phyloP scores from a whole-genome alignment of 2,329 filamentous ascomycete species.

The Fusarium odoratissimum region DNA sequence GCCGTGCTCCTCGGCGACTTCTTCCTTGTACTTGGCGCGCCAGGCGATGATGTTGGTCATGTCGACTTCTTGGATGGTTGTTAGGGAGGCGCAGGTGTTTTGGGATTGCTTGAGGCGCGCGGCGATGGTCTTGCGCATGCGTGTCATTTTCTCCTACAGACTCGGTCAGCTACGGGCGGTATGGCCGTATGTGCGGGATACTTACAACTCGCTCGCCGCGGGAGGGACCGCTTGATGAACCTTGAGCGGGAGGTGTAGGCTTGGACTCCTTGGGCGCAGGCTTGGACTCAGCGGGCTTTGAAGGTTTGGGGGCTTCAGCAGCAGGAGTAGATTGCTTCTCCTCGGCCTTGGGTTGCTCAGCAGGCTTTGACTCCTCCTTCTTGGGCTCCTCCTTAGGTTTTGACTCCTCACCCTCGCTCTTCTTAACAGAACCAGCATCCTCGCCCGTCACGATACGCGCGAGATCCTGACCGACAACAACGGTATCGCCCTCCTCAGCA shows the following conservation, averaged over 20 bases:
- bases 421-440: conserved; percentile 29
- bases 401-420: conserved; percentile 35
- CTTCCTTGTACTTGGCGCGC: conserved; percentile 73
- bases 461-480: conserved; percentile 48
- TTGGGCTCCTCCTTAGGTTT: conserved; percentile 35
- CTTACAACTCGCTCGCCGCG: conserved; percentile 36
- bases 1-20: conserved; percentile 46
- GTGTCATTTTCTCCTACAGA: conserved; percentile 58
- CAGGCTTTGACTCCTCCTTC: conserved; percentile 31
- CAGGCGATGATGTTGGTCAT: conserved; percentile 74
- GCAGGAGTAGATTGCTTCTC: conserved; percentile 34
- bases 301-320: conserved; percentile 23
- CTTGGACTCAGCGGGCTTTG: conserved; percentile 33
- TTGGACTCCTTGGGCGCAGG: conserved; percentile 32
- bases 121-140: conserved; percentile 82
- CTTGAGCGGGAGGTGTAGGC: conserved; percentile 14
- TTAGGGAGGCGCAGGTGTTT: conserved; percentile 76
- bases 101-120: conserved; percentile 74
- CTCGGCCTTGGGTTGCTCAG: conserved; percentile 29
- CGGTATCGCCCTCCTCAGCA: conserved; percentile 48
- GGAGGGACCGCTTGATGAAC: conserved; percentile 8
- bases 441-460: conserved; percentile 46
- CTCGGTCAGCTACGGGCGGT: not conserved
- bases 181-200: too few relatives aligned
- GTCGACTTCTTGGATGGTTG: conserved; percentile 61